Evolutionary conservation across 805 yeast species (phyloP), one percentile per base, ranked within the genome.

Genomic region (Saccharomycopsis sp.): DNA sequence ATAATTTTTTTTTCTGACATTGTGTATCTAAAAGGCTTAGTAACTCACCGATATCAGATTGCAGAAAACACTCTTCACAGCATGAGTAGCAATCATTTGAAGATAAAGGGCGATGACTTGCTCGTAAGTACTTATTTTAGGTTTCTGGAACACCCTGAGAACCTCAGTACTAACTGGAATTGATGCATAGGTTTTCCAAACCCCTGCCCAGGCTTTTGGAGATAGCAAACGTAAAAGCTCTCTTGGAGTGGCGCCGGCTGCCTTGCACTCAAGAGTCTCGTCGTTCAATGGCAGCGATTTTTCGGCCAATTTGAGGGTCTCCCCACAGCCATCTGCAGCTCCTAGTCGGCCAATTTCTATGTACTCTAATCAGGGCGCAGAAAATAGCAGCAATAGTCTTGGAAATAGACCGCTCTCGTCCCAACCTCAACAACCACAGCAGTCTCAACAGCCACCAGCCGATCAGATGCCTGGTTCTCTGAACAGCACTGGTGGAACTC

Each of bases 151-250:
- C 12, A 44, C 14, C 14, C 14, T 35, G 7, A 44, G 19, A 19
- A 17, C 12, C 49, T 44, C 12, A 44, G 3, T 12, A 17, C 49
- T 19, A n/a, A 44, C 19, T 44, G 49, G 12, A 3, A 44, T 35
- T 35, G 41, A 35, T 17, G 12, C 50, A 34, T 23, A 56, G 59
- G 56, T 34, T 17, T 54, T 57, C 56, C 34, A 24, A 9, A 54
- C 59, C 20, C 56, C 59, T 35, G 58, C 58, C 2, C 56, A 56
- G 25, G 58, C 55, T 25, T 56, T 52, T 29, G 52, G 55, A 2
- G 50, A 56, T 14, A 19, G 22, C 22, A 44, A 44, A 17, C 52
- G 55, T 24, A 51, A 52, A 56, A 56, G 55, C 22, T 42, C 52
- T 15, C 47, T 29, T 7, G 29, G 25, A 3, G 22, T 49, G 9